Base-by-base conservation (phyloP, 345 rosid species). In the Clarkia xantiana region DNA sequence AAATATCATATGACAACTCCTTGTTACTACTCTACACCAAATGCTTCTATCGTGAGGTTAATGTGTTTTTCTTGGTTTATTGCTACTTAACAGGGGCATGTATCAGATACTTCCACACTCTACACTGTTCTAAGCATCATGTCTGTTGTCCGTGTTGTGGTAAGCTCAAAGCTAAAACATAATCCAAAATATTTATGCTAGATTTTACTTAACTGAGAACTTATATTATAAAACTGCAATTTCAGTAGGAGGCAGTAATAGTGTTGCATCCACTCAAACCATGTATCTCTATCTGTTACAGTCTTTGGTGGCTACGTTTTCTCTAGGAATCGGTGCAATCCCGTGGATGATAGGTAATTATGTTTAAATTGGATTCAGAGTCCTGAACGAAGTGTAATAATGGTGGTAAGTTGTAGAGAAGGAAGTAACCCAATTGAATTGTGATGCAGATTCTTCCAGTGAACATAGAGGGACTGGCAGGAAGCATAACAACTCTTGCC, bases 291-390 rank as follows among this genome's bases (percentile, higher is more conserved):
- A 45, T 49, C 56, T 40, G 13, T 70, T 68, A 54, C 76, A 91
- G 98, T 68, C 63, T 42, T 67, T 91, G 96, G 86, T 86, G 42
- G 52, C 75, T 47, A 9, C 59, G 49, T 91, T 91, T 73, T 86
- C 96, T 57, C 70, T 91, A 53, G 98, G 98, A 65, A 70, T 86
- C 66, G 98, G 98, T 19, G 74, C 98, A 4, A 81, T 91, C 61
- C 98, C 96, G 14, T 91, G 98, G 98, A 14, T 91, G 59, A 86
- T 91, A 91, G 98, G 98, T 91, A 70, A 18, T 10, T 6, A n/a
- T 17, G 34, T 17, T 19, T 23, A 23, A 23, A 23, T 6, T 23
- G 3, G 3, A 23, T 6, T 2, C 6, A 6, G 3, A 23, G 3
- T 23, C 6, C 6, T 23, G 29, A 3, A 23, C 3, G 6, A 2